Percentiles rank a stretch among this genome's conserved stretches.
These are phyloP conservation scores for Escallonia rubra DNA, from an alignment of 129 eudicot species.

Conservation along the genomic window DNA sequence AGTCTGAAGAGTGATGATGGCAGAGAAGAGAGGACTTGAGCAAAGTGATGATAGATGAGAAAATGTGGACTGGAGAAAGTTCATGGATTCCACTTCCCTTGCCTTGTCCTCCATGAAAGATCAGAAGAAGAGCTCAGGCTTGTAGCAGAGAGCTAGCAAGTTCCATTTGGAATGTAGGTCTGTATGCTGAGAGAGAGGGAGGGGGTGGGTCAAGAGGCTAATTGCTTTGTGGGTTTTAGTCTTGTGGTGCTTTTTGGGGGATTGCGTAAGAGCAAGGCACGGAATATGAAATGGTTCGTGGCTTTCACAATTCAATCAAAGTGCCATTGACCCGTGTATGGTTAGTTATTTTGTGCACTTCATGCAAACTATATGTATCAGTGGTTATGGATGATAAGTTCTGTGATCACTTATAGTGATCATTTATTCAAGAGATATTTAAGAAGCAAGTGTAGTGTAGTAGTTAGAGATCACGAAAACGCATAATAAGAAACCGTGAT, in stretches of 20 bases:
- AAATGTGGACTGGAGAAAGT: conserved; percentile 6
- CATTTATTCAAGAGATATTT: no score
- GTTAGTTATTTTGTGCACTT: no score
- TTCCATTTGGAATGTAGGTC: conserved; percentile 5
- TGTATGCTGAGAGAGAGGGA: conserved; percentile 2
- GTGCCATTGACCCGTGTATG: no score
- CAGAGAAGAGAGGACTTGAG: conserved; percentile 52
- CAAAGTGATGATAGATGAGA: conserved; percentile 5
- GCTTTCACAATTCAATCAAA: neutral
- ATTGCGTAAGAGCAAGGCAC: conserved; percentile 35
- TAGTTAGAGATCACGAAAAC: no score
- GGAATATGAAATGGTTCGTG: conserved; percentile 11
- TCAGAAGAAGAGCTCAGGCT: neutral
- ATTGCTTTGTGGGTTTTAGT: conserved; percentile 9
- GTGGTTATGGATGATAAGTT: no score
- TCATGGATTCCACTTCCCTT: conserved; percentile 20
- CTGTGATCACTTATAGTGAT: no score
- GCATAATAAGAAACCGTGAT: no score
- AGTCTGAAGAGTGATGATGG: conserved; percentile 49
- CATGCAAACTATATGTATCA: no score
- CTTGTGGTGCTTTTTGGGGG: no score
- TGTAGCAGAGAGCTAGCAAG: neutral
- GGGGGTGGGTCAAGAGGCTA: neutral
- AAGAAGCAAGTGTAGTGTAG: no score
- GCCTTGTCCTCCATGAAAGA: conserved; percentile 16